phyloP scores from a whole-genome alignment of 495 filamentous ascomycete genomes.

The Xylaria intraflava region DNA sequence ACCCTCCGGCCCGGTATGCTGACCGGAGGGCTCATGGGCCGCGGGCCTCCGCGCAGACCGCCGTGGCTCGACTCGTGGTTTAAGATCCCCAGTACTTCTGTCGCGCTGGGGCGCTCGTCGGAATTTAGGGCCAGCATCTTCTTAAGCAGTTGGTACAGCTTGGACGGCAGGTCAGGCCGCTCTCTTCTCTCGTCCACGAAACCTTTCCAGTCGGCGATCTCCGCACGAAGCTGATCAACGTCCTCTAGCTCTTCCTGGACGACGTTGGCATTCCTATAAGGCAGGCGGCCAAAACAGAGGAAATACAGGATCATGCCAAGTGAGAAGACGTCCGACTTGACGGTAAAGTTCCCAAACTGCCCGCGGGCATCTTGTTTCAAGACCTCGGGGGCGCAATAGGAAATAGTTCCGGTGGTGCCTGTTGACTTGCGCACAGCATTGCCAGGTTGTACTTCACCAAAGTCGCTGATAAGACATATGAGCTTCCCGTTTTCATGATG shows the following conservation, averaged over 20 bases:
- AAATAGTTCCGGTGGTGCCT: constrained; percentile 91
- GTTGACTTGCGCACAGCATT: constrained; percentile 76
- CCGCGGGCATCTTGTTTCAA: constrained; percentile 64
- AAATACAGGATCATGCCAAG: constrained; percentile 98
- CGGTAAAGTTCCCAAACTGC: constrained; percentile 81
- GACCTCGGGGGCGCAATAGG: constrained; percentile 95
- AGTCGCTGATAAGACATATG: constrained; percentile 87
- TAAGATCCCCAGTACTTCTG: constrained; percentile 78
- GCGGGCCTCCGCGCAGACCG: constrained; percentile 25
- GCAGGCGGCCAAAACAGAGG: constrained; percentile 86
- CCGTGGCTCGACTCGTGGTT: constrained; percentile 53
- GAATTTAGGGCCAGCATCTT: constrained; percentile 74
- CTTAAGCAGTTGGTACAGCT: constrained; percentile 78
- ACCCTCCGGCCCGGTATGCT: constrained; percentile 40
- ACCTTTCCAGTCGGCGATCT: constrained; percentile 82
- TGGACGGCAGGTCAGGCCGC: constrained; percentile 76
- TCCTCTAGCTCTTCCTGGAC: constrained; percentile 91
- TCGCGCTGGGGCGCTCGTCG: constrained; percentile 69
- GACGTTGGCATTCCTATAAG: constrained; percentile 74
- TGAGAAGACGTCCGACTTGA: constrained; percentile 94
- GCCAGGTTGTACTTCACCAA: constrained; percentile 87
- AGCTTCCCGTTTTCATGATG: constrained; percentile 63
- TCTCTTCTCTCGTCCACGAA: constrained; percentile 68
- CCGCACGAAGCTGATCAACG: constrained; percentile 75
- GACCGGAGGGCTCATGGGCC: constrained; percentile 24